phyloP scores from a whole-genome alignment of 2,329 filamentous ascomycete species.

The Diaporthe sp. region DNA sequence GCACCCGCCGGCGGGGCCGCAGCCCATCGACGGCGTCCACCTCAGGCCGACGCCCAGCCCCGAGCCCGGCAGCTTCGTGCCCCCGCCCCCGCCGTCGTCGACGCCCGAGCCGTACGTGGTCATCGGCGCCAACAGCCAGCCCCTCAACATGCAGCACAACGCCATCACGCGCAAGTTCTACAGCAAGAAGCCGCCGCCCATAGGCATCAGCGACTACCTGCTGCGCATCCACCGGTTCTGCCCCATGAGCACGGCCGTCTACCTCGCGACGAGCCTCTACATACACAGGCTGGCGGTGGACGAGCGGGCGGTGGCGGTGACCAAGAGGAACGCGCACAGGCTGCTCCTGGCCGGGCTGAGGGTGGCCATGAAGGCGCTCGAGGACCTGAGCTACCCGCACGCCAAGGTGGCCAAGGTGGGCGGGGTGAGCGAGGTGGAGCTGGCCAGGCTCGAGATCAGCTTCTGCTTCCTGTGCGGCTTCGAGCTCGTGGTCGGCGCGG shows the following conservation, averaged over 20 bases:
- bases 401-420: constrained; percentile 86
- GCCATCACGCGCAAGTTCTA: constrained; percentile 94
- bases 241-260: constrained; percentile 93
- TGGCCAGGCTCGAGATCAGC: constrained; percentile 87
- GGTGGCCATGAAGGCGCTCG: constrained; percentile 94
- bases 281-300: constrained; percentile 84
- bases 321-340: constrained; percentile 85
- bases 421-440: constrained; percentile 83
- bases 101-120: constrained; percentile 65
- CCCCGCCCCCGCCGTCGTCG: constrained; percentile 42
- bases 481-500: constrained; percentile 74
- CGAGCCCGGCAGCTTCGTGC: constrained; percentile 31
- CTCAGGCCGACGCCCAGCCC: constrained; percentile 51
- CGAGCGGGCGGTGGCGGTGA: constrained; percentile 83
- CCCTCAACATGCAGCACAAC: constrained; percentile 81
- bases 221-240: constrained; percentile 89
- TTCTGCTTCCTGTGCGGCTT: constrained; percentile 91
- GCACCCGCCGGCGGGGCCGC: neutral
- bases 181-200: constrained; percentile 86
- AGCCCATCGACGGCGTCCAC: constrained; percentile 64
- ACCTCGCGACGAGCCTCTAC: constrained; percentile 88
- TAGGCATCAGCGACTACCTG: constrained; percentile 86
- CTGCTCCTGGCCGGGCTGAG: constrained; percentile 85
- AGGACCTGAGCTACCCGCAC: constrained; percentile 90
- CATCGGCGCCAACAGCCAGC: constrained; percentile 76